Conservation (phyloP, 2,329 filamentous ascomycete species). For the Penicillium rolfsii region DNA sequence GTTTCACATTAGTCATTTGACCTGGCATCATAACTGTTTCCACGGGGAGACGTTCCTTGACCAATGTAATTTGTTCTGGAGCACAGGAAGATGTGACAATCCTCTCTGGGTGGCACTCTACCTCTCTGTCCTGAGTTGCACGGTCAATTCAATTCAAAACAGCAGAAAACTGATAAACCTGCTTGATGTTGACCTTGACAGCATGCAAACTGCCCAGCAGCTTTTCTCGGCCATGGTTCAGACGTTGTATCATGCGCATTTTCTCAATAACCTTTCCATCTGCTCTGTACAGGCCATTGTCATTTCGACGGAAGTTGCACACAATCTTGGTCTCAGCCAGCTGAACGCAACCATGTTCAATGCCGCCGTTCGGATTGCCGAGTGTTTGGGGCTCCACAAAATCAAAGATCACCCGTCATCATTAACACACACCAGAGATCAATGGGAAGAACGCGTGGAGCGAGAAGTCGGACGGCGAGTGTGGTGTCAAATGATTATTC, state of each 20-base stretch:
- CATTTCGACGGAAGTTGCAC: constrained; percentile 43
- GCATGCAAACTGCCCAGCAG: constrained; percentile 30
- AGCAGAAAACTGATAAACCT: constrained; percentile 25
- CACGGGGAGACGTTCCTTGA: constrained; percentile 32
- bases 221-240: constrained; percentile 41
- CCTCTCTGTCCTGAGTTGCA: constrained; percentile 29
- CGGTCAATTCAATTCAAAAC: constrained; percentile 31
- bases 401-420: constrained; percentile 25
- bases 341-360: constrained; percentile 42
- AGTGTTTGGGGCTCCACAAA: constrained; percentile 35
- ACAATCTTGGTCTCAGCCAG: constrained; percentile 44
- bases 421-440: constrained; percentile 20
- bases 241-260: constrained; percentile 38
- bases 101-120: constrained; percentile 34
- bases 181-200: constrained; percentile 24
- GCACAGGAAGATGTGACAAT: constrained; percentile 28
- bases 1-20: constrained; percentile 29
- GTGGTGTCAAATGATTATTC: constrained; percentile 45
- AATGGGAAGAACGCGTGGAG: constrained; percentile 32
- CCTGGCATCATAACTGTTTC: constrained; percentile 34
- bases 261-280: constrained; percentile 37
- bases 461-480: constrained; percentile 41
- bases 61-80: constrained; percentile 33
- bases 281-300: constrained; percentile 43
- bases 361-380: constrained; percentile 42